Evolutionary conservation across 2,329 filamentous ascomycete genomes (phyloP).

Genomic region (Aspergillus neoniger): DNA sequence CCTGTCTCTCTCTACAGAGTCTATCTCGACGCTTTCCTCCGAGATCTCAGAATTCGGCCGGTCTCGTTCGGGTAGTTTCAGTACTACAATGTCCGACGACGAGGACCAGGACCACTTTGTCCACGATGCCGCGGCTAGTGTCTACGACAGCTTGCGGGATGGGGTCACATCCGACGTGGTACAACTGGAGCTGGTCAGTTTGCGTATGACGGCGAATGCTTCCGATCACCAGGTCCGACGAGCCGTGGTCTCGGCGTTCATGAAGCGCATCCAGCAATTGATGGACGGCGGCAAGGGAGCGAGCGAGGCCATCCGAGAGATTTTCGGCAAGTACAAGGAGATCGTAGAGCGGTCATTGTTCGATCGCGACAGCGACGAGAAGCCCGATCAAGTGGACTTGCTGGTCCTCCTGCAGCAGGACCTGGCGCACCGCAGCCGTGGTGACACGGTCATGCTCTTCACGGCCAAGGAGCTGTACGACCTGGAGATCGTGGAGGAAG

Average conservation of each 20-base stretch:
- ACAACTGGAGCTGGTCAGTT: conserved; percentile 87
- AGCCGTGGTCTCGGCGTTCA: conserved; percentile 82
- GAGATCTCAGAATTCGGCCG: conserved; percentile 52
- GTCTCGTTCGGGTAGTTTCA: conserved; percentile 69
- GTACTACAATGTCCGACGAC: conserved; percentile 69
- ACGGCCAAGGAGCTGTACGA: conserved; percentile 83
- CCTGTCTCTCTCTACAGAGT: conserved; percentile 50
- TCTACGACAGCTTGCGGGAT: conserved; percentile 80
- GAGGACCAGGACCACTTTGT: conserved; percentile 70
- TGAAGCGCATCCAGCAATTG: conserved; percentile 75
- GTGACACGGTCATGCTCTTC: conserved; percentile 70
- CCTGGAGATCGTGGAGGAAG: conserved; percentile 82
- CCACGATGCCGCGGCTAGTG: conserved; percentile 78
- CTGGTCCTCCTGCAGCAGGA: conserved; percentile 80
- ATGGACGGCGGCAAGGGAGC: conserved; percentile 60
- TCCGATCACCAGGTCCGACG: conserved; percentile 85
- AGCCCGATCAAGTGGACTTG: conserved; percentile 80
- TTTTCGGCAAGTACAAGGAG: conserved; percentile 65
- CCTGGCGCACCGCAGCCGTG: conserved; percentile 65
- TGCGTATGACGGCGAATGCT: conserved; percentile 89
- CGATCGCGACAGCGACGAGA: conserved; percentile 53
- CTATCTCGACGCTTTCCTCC: conserved; percentile 66
- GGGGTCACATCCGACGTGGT: conserved; percentile 77
- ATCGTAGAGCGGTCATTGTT: conserved; percentile 62
- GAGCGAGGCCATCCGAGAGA: conserved; percentile 63